Conservation (phyloP, 345 rosid genomes). For the Sonneratia alba region DNA sequence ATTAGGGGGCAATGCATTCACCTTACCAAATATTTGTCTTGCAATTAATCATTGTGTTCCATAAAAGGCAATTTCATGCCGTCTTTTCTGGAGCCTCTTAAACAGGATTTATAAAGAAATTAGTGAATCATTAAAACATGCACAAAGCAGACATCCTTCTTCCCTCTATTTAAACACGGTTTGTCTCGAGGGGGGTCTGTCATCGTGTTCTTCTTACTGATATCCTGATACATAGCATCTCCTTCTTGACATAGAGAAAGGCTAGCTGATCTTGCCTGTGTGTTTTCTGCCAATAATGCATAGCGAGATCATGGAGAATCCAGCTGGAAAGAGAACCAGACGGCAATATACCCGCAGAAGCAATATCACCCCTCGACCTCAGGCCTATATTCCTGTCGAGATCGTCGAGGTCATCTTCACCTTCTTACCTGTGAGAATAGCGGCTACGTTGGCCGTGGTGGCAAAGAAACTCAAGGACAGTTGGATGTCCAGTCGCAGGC, state of each 20-base stretch:
- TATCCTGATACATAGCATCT: not conserved
- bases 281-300: not conserved
- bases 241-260: not conserved
- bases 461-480: not conserved
- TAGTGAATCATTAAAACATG: not conserved
- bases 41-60: not conserved
- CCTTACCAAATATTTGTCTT: not conserved
- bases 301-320: not conserved
- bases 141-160: not conserved
- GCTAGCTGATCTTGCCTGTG: not conserved
- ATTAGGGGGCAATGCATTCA: not conserved
- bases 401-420: not conserved
- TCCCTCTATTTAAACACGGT: not conserved
- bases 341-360: not conserved
- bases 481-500: conserved; percentile 1
- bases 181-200: not conserved
- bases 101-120: not conserved
- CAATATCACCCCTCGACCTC: not conserved
- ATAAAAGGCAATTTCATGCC: not conserved
- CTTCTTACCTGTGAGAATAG: conserved; percentile 2
- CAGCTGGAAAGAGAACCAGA: not conserved
- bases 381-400: not conserved
- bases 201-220: not conserved
- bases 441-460: not conserved
- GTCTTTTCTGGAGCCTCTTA: not conserved